Evolutionary conservation across 1,284 basidiomycete species (phyloP), one percentile per base, ranked within the genome.

Genomic region (Caloboletus inedulis): DNA sequence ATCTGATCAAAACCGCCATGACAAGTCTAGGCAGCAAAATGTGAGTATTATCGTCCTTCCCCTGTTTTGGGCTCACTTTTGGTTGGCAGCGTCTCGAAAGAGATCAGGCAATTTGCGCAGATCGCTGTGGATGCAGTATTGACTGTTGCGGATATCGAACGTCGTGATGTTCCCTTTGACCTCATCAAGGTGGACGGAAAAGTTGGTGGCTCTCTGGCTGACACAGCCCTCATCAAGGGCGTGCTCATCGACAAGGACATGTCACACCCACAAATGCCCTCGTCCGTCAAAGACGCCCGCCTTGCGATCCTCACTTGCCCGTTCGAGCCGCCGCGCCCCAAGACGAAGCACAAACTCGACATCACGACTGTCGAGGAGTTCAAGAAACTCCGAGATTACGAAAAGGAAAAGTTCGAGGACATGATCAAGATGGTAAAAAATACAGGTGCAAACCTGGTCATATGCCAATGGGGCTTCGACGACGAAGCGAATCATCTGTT

Each of bases 401-500:
- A 99, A 76, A 91, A 91, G 74, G 87, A 89, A 66, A 99, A 96
- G 75, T 99, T 99, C 66, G 79, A 84, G 62, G 88, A 94, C 66
- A 99, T 99, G 97, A 98, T 99, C 74, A 89, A 91, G 73, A 81
- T 84, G 68, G 95, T 99, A 59, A 98, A 98, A 74, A 90, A 98
- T 66, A 90, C 94, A n/a, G 96, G 97, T 30, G 95, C 97, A 25
- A 99, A 99, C 73, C 75, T 99, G 53, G 96, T 99, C 61, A 97
- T 99, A 63, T 99, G 96, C 73, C 97, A 99, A 72, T 99, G 96
- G 96, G 96, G 96, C 58, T 99, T 99, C 69, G 96, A 99, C 68
- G 97, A 99, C 70, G 96, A 99, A 76, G 96, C 96, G 52, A 99
- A 99, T 71, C 96, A 99, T 70, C 65, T 99, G 65, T 74, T 99